phyloP scores from a whole-genome alignment of 805 yeast species.

The Torulaspora gathmanii region DNA sequence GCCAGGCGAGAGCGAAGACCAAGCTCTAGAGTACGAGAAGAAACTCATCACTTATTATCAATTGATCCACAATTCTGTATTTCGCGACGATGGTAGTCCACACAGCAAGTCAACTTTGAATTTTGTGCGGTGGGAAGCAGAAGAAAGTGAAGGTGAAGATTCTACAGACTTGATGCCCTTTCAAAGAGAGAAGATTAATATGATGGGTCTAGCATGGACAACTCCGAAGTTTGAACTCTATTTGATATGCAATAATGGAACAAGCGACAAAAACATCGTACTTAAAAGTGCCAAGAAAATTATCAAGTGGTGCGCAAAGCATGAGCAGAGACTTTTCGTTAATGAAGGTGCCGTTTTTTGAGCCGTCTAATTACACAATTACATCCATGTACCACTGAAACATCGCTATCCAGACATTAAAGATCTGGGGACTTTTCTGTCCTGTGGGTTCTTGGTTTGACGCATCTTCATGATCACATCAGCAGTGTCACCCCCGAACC shows the following conservation, averaged over 20 bases:
- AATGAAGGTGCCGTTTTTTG: conserved; percentile 67
- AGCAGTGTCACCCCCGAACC: conserved; percentile 17
- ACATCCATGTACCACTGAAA: background rate
- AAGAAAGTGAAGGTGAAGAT: conserved; percentile 1
- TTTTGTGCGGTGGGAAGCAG: conserved; percentile 42
- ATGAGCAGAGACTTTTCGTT: conserved; percentile 66
- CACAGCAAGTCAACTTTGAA: conserved; percentile 41
- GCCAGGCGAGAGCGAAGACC: conserved; percentile 6
- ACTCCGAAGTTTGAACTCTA: conserved; percentile 61
- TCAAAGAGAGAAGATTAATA: conserved; percentile 20
- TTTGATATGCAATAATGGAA: conserved; percentile 50
- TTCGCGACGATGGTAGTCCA: conserved; percentile 28
- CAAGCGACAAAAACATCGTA: conserved; percentile 49
- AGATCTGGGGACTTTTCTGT: conserved; percentile 18
- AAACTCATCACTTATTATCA: conserved; percentile 29
- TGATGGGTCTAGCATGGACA: conserved; percentile 49
- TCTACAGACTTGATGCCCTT: background rate
- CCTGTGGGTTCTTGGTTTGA: conserved; percentile 13
- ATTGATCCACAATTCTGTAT: conserved; percentile 25
- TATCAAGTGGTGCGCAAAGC: conserved; percentile 69
- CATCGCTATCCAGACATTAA: background rate
- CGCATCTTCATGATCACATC: conserved; percentile 18
- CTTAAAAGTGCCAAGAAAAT: conserved; percentile 59
- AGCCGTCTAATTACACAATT: conserved; percentile 3
- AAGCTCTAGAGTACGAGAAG: conserved; percentile 17